Evolutionary conservation across 371 early-diverging fungal species (phyloP).

Genomic region (Mortierella sp.): DNA sequence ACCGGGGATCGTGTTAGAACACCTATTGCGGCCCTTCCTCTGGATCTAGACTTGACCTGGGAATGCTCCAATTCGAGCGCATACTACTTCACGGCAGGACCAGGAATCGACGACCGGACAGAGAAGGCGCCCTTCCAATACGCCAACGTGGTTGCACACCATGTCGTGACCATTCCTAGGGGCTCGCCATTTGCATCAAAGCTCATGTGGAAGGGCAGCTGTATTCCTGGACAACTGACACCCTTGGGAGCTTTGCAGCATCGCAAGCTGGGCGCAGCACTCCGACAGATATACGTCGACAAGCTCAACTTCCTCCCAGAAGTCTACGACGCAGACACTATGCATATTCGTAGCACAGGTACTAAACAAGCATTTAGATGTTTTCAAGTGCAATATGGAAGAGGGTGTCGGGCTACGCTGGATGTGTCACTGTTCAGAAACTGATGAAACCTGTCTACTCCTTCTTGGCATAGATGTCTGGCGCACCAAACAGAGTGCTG

Average conservation of each 20-base stretch:
- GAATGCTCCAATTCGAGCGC: constrained; percentile 42
- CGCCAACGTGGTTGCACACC: constrained; percentile 39
- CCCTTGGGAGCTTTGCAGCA: constrained; percentile 66
- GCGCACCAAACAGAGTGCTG: constrained; percentile 70
- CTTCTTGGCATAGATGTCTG: constrained; percentile 52
- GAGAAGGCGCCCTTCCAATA: constrained; percentile 39
- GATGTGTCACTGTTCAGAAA: no score
- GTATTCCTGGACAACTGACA: constrained; percentile 62
- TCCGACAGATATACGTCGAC: constrained; percentile 67
- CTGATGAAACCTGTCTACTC: no score
- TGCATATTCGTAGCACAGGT: constrained; percentile 53
- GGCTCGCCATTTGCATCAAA: constrained; percentile 34
- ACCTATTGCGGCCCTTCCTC: constrained; percentile 29
- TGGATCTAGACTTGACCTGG: constrained; percentile 45
- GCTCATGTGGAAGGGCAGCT: constrained; percentile 48
- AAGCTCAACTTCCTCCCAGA: constrained; percentile 60
- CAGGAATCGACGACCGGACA: constrained; percentile 1
- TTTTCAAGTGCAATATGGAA: not conserved
- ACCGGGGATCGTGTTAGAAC: constrained; percentile 7
- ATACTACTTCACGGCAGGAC: constrained; percentile 50
- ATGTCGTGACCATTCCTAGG: constrained; percentile 35
- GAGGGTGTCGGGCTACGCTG: no score
- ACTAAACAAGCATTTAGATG: not conserved
- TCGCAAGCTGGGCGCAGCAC: constrained; percentile 59
- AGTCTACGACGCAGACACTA: constrained; percentile 32